phyloP scores from a whole-genome alignment of 768 basidiomycete genomes.

The Boletus reticuloceps region DNA sequence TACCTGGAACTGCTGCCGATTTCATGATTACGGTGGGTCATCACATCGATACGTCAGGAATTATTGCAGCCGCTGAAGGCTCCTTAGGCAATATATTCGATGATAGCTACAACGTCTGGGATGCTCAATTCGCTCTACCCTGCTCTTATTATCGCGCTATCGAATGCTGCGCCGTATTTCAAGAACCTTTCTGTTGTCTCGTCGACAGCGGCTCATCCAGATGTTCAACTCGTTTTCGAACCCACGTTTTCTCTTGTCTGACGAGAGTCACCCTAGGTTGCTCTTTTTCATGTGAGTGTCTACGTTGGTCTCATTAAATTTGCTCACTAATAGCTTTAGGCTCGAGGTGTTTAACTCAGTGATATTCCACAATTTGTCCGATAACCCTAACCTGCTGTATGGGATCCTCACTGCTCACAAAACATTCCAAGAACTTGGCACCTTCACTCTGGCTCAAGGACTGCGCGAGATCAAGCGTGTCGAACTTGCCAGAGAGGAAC shows the following conservation, averaged over 20 bases:
- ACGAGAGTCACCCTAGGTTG: constrained; percentile 92
- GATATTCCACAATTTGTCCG: constrained; percentile 70
- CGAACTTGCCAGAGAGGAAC: constrained; percentile 72
- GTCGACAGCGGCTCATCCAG: constrained; percentile 80
- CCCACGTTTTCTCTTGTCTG: constrained; percentile 84
- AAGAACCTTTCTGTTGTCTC: constrained; percentile 77
- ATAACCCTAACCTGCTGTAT: constrained; percentile 88
- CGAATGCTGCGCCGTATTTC: constrained; percentile 86
- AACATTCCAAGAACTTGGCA: constrained; percentile 86
- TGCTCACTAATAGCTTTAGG: constrained; percentile 37
- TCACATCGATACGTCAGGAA: neutral
- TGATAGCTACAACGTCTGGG: constrained; percentile 87
- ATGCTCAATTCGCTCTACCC: constrained; percentile 83
- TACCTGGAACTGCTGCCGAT: constrained; percentile 73
- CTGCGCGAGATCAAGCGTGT: constrained; percentile 79
- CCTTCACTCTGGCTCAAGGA: constrained; percentile 84
- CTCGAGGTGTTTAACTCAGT: constrained; percentile 90
- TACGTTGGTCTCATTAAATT: neutral
- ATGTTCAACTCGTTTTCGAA: constrained; percentile 90
- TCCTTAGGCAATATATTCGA: constrained; percentile 77
- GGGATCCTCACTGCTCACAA: constrained; percentile 82
- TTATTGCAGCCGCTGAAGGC: constrained; percentile 7
- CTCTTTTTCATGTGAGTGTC: constrained; percentile 81
- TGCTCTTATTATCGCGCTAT: constrained; percentile 84
- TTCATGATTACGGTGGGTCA: constrained; percentile 79